Evolutionary conservation across 768 basidiomycete genomes (phyloP).

Genomic region (Auriscalpium microsporum): DNA sequence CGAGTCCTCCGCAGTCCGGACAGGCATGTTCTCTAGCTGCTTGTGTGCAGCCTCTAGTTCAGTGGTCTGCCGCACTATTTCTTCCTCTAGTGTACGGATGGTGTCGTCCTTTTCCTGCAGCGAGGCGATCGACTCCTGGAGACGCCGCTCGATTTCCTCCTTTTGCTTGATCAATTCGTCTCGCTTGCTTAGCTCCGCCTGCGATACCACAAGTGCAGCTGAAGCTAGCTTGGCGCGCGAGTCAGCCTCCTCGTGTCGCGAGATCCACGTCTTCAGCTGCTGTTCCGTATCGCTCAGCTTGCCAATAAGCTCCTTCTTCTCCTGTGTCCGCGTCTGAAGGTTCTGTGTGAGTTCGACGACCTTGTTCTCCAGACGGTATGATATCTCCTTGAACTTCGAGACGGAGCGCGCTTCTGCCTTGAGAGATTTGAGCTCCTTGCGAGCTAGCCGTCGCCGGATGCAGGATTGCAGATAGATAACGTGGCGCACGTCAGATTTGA

Average conservation of each 20-base stretch:
- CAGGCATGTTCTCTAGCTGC: slow-evolving; percentile 52
- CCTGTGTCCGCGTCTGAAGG: slow-evolving; percentile 81
- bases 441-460: slow-evolving; percentile 79
- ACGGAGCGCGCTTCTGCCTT: slow-evolving; percentile 92
- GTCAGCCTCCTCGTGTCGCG: slow-evolving; percentile 84
- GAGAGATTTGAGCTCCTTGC: slow-evolving; percentile 75
- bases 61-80: slow-evolving; percentile 61
- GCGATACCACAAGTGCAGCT: slow-evolving; percentile 56
- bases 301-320: slow-evolving; percentile 81
- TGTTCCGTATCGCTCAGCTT: slow-evolving; percentile 73
- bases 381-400: slow-evolving; percentile 97
- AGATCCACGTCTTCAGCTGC: slow-evolving; percentile 78
- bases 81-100: slow-evolving; percentile 74
- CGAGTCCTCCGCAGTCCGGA: slow-evolving; percentile 70
- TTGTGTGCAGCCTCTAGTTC: slow-evolving; percentile 75
- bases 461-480: slow-evolving; percentile 89
- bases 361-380: slow-evolving; percentile 96
- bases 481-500: slow-evolving; percentile 53
- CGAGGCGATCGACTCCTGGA: slow-evolving; percentile 71
- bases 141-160: slow-evolving; percentile 65
- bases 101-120: slow-evolving; percentile 76
- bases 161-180: slow-evolving; percentile 72
- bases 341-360: slow-evolving; percentile 96
- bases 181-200: slow-evolving; percentile 61
- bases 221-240: slow-evolving; percentile 65